These are phyloP conservation scores for Hylodesmum podocarpum DNA, from an alignment of 306 rosid species.

Conservation along the genomic window DNA sequence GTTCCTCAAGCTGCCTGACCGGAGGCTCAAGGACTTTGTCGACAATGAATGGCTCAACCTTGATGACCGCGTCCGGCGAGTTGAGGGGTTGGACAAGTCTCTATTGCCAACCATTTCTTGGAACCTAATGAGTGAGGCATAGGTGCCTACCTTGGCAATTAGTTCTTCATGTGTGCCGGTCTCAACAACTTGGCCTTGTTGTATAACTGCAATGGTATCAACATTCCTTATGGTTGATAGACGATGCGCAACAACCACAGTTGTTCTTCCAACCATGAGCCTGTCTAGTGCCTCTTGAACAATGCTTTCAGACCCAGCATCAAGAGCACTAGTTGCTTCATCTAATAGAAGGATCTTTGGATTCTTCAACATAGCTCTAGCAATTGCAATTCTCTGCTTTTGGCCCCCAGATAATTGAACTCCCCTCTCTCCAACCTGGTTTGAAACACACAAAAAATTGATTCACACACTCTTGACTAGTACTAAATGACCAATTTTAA, in stretches of 20 bases:
- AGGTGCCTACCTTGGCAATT: constrained; percentile 75
- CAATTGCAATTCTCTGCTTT: constrained; percentile 95
- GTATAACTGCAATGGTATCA: constrained; percentile 87
- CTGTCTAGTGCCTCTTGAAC: constrained; percentile 98
- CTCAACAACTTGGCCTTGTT: constrained; percentile 95
- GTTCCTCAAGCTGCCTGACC: constrained; percentile 91
- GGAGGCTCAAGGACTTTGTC: constrained; percentile 85
- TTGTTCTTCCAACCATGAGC: constrained; percentile 92
- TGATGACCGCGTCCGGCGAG: constrained; percentile 79
- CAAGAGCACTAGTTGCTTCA: constrained; percentile 98
- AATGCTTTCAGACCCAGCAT: constrained; percentile 92
- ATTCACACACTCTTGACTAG: neutral
- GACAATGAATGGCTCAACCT: constrained; percentile 89
- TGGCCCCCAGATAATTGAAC: constrained; percentile 97
- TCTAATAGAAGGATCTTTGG: constrained; percentile 94
- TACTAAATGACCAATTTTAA: neutral
- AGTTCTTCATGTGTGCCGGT: constrained; percentile 97
- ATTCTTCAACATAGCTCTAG: constrained; percentile 96
- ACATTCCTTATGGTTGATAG: constrained; percentile 89
- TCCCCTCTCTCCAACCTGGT: constrained; percentile 94
- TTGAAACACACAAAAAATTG: neutral
- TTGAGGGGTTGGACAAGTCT: constrained; percentile 89
- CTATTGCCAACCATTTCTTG: constrained; percentile 90
- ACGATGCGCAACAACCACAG: constrained; percentile 93
- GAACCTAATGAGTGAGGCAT: constrained; percentile 86